Conservation (phyloP, 1,139 yeast genomes). For the Geotrichum reessii region DNA sequence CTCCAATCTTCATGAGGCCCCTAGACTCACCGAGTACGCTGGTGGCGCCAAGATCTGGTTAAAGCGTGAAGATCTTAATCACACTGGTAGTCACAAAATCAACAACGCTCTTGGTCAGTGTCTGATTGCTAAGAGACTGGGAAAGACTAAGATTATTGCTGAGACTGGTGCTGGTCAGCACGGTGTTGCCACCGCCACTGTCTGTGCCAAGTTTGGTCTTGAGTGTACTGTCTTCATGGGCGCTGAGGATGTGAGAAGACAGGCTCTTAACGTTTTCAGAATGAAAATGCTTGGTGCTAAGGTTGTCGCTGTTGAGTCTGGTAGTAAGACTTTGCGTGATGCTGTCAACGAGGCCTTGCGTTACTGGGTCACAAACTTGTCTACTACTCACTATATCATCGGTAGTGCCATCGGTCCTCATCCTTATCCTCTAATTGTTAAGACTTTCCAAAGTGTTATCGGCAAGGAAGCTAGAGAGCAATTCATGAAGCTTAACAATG, state of each 20-base stretch:
- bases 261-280: constrained; percentile 94
- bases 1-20: constrained; percentile 84
- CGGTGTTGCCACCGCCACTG: constrained; percentile 99
- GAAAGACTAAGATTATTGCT: constrained; percentile 86
- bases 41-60: constrained; percentile 98
- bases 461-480: constrained; percentile 93
- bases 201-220: constrained; percentile 95
- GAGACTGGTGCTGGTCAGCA: constrained; percentile 99
- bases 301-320: constrained; percentile 87
- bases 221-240: constrained; percentile 98
- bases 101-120: constrained; percentile 96
- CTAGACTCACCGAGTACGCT: constrained; percentile 77
- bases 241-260: constrained; percentile 97
- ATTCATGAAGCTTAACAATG: constrained; percentile 68
- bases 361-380: constrained; percentile 85
- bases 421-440: constrained; percentile 95
- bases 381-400: constrained; percentile 85
- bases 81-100: constrained; percentile 96
- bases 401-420: constrained; percentile 99
- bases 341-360: constrained; percentile 97
- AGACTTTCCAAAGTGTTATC: constrained; percentile 96
- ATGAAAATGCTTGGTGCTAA: constrained; percentile 95
- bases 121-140: constrained; percentile 82
- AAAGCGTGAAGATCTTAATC: constrained; percentile 96
- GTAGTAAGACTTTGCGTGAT: constrained; percentile 93